These are phyloP conservation scores for Hemileia vastatrix DNA, from an alignment of 1,284 basidiomycete genomes.

Conservation along the genomic window DNA sequence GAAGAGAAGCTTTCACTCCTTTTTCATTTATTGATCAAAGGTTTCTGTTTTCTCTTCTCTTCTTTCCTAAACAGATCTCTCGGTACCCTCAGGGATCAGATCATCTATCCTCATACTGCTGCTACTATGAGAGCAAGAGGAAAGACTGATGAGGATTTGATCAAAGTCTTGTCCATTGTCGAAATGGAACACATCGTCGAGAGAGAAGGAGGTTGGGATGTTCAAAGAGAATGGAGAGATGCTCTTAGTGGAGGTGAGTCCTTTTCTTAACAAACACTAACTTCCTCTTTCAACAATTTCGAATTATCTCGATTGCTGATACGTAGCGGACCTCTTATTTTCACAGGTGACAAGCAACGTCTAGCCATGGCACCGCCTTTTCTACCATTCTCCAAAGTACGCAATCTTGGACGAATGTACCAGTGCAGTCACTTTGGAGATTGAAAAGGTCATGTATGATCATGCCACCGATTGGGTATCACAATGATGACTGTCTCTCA, in stretches of 20 bases:
- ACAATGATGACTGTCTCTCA: slow-evolving; percentile 45
- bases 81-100: slow-evolving; percentile 86
- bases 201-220: slow-evolving; percentile 92
- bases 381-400: slow-evolving; percentile 94
- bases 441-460: slow-evolving; percentile 92
- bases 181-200: slow-evolving; percentile 81
- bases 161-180: slow-evolving; percentile 63
- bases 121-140: slow-evolving; percentile 48
- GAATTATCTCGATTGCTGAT: slow-evolving; percentile 34
- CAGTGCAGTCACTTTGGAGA: slow-evolving; percentile 81
- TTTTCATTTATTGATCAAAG: too few relatives aligned
- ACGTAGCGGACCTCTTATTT: too few relatives aligned
- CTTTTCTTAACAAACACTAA: slow-evolving; percentile 27
- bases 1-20: too few relatives aligned
- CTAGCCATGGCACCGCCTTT: slow-evolving; percentile 93
- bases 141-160: slow-evolving; percentile 65
- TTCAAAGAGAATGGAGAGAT: slow-evolving; percentile 81
- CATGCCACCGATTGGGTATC: slow-evolving; percentile 58
- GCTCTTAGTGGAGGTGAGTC: slow-evolving; percentile 78
- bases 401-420: slow-evolving; percentile 95
- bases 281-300: too few relatives aligned
- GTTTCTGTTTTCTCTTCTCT: too few relatives aligned
- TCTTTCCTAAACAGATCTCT: slow-evolving; percentile 50
- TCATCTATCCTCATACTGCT: slow-evolving; percentile 71
- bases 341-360: slow-evolving; percentile 55